Evolutionary conservation across 306 rosid genomes (phyloP), one percentile per base, ranked within the genome.

Genomic region (Casuarina equisetifolia): DNA sequence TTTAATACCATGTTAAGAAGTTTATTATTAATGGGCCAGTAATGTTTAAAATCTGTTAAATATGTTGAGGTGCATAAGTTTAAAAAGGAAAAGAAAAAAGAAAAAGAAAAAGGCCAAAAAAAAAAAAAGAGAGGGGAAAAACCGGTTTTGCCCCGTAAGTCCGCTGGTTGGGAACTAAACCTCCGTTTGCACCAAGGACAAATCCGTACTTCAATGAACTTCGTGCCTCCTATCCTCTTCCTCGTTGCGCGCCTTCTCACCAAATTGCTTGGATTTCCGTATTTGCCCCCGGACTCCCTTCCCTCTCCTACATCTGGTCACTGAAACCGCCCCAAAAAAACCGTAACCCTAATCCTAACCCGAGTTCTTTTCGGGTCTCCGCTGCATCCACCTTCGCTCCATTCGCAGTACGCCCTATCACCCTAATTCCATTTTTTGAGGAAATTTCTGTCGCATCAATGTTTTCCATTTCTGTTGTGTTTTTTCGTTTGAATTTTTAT

Each of bases 241-340:
- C 48, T 78, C n/a, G 16, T 45, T 75, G 78, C 81, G 75, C 72
- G 69, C 83, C 72, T 55, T 83, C 61, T 12, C 9, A 25, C 78
- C 73, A 74, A 75, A 83, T 38, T 63, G 46, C 48, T 74, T 20
- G 69, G 10, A 12, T 38, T 72, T 52, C 42, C 64, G 25, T 58
- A 25, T 25, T 70, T 63, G 79, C 76, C 43, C 70, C 53, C 74
- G 53, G 51, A 43, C 73, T 59, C 11, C 19, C 63, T 55, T 44
- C 5, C 45, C 35, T 6, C 44, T 74, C n/a, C 35, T 35, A 8
- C 42, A 7, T 69, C 20, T 44, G 50, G 36, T 50, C 61, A n/a
- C 76, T 36, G 20, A 50, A 1, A 43, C 20, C 39, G 32, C 54
- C 55, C 48, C 73, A 36, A 48, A 9, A 44, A 64, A 79, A 63